Evolutionary conservation across 257 asterid genomes (phyloP).

Genomic region (Haberlea rhodopensis): DNA sequence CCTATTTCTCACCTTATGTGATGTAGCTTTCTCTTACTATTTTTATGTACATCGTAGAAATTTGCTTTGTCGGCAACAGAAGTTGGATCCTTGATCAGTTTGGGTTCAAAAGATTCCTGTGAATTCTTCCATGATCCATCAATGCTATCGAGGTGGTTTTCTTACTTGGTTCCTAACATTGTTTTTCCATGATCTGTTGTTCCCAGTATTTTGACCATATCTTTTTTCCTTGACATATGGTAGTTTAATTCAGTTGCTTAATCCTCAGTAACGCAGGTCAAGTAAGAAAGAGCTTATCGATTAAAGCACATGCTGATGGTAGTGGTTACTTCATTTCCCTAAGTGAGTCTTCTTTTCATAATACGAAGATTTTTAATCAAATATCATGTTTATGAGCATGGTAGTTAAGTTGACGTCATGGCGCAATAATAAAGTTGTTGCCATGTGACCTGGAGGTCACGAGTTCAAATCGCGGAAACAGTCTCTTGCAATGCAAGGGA

Average conservation of each 20-base stretch:
- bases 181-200: constrained; percentile 2
- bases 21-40: constrained; percentile 21
- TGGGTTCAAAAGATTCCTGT: constrained; percentile 69
- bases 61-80: constrained; percentile 91
- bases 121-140: constrained; percentile 96
- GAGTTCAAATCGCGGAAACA: too few relatives aligned
- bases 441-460: too few relatives aligned
- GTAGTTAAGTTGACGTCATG: too few relatives aligned
- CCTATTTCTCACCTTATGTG: neutral
- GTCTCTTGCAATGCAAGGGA: too few relatives aligned
- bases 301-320: constrained; percentile 71
- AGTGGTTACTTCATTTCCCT: constrained; percentile 74
- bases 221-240: neutral
- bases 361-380: constrained; percentile 13
- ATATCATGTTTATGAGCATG: constrained; percentile 1
- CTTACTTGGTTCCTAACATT: constrained; percentile 6
- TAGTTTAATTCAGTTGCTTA: constrained; percentile 11
- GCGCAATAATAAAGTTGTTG: too few relatives aligned
- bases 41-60: constrained; percentile 36
- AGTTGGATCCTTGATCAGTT: constrained; percentile 80
- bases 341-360: constrained; percentile 47
- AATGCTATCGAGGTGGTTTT: constrained; percentile 69
- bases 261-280: constrained; percentile 82
- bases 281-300: constrained; percentile 78
- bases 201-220: constrained; percentile 12